These are phyloP conservation scores for Nakaseomyces uthaithaninus DNA, from an alignment of 1,139 yeast genomes.

Conservation along the genomic window DNA sequence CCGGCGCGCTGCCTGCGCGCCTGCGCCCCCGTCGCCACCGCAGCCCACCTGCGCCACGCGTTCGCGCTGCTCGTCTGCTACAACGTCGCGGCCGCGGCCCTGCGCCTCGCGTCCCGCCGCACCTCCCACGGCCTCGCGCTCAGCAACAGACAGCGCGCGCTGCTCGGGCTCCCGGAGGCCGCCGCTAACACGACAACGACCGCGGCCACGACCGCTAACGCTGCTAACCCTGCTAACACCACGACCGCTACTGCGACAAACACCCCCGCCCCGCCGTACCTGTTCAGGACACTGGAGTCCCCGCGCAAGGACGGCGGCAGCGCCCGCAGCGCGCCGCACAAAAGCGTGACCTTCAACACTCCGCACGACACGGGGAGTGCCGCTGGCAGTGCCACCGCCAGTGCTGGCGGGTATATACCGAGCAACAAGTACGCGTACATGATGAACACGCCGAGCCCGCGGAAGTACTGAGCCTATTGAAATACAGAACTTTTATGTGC, in stretches of 20 bases:
- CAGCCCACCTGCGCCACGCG: conserved; percentile 9
- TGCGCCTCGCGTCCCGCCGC: too few species aligned
- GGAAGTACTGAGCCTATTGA: conserved; percentile 28
- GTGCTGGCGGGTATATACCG: conserved; percentile 32
- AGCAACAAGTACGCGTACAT: conserved; percentile 38
- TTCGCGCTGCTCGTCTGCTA: too few species aligned
- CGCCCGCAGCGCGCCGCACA: neutral
- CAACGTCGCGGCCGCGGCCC: too few species aligned
- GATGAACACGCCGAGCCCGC: conserved; percentile 37
- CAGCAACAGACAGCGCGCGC: too few species aligned
- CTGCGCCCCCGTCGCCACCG: too few species aligned
- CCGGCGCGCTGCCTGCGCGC: too few species aligned
- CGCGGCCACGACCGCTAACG: too few species aligned
- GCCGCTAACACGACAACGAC: too few species aligned
- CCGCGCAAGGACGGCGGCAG: conserved; percentile 19
- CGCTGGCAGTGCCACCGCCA: conserved; percentile 6
- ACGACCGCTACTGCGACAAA: neutral
- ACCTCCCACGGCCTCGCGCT: too few species aligned
- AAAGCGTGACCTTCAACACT: conserved; percentile 18
- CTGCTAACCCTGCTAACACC: too few species aligned
- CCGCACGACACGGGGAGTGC: conserved; percentile 1
- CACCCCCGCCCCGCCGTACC: conserved; percentile 28
- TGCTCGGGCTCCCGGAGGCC: too few species aligned
- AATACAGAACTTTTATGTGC: too few species aligned
- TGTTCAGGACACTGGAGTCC: conserved; percentile 29